Evolutionary conservation across 495 filamentous ascomycete species (phyloP), one percentile per base, ranked within the genome.

Genomic region (Aspergillus conjunctus): DNA sequence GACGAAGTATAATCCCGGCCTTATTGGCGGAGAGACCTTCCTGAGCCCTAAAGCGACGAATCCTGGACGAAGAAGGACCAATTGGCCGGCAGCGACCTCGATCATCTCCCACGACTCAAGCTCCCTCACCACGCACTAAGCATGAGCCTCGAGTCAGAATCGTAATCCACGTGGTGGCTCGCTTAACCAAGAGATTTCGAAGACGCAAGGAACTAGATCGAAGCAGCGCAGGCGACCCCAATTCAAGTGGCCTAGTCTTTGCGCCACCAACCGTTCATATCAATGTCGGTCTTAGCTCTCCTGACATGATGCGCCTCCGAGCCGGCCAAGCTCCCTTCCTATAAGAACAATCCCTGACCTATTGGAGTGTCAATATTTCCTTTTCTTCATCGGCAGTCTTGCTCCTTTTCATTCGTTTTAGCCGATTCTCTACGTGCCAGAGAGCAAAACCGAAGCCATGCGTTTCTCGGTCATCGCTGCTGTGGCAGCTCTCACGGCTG

Each of bases 401-500:
- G 8, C n/a, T 21, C 31, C 21, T 58, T 12, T 58, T 15, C 51
- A 26, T 44, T 51, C 50, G 32, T n/a, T 14, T 30, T 17, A 31
- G 15, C 50, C 17, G 17, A 11, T 44, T 21, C 43, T 21, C n/a
- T 15, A 26, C 10, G 17, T 43, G 37, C 37, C 33, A 12, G 18
- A 46, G 43, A 46, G 18, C 15, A 3, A 18, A n/a, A 15, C 39
- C 37, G 17, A 15, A n/a, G 31, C 43, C 17, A 63, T 63, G 61
- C 56, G 56, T 44, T 59, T 63, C 56, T 63, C 61, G 0, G 20
- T 59, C 22, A 14, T 51, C 33, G 56, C 61, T 21, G 44, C 41
- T 1, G 57, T 54, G 49, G 49, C 57, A 22, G 59, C 59, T 15
- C 46, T 61, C 21, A 34, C 61, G n/a, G 61, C 61, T 6, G n/a